Base-by-base conservation (phyloP, 2,329 filamentous ascomycete species). In the Colletotrichum limetticola region DNA sequence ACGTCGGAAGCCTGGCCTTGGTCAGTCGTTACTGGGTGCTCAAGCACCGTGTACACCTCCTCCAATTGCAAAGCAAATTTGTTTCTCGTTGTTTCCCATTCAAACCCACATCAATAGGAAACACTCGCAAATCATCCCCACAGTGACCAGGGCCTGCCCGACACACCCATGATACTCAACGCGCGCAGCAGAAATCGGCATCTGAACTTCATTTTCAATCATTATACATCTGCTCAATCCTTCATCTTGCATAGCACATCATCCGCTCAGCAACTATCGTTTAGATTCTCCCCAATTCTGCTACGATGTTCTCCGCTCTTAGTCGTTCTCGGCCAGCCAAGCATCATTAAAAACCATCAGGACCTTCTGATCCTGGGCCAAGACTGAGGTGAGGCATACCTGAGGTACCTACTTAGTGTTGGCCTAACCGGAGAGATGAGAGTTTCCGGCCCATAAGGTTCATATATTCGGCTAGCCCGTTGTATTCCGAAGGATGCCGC, bases 31-130 rank as follows among this genome's bases (percentile, higher is more conserved):
- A 12, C 32, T 35, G 9, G 32, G 9, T 35, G 12, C 32, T 35
- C 32, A 22, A 19, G 37, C 37, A 42, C 37, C 37, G 14, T 22
- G 19, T 8, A 19, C 19, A n/a, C 22, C 19, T 53, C 16, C 24
- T 28, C 32, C 32, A 35, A 26, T 14, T 3, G 32, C 52, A n/a
- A 28, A 53, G 46, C 19, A 26, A 26, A 49, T 49, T 49, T 56
- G 22, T 24, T 8, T 6, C 16, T 30, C 37, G 22, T 59, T 58
- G 52, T 49, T 64, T 69, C 26, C 59, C 30, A 71, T 71, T 71
- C 68, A 71, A 52, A 32, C 19, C 58, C 24, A 37, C 60, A 69
- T 72, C 66, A 72, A 72, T 72, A 16, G 66, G 42, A 65, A 72
- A 35, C 35, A 35, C n/a, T 22, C 19, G 32, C 55, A 52, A 68